phyloP scores from a whole-genome alignment of 1,139 yeast genomes.

The Geotrichum candidum region DNA sequence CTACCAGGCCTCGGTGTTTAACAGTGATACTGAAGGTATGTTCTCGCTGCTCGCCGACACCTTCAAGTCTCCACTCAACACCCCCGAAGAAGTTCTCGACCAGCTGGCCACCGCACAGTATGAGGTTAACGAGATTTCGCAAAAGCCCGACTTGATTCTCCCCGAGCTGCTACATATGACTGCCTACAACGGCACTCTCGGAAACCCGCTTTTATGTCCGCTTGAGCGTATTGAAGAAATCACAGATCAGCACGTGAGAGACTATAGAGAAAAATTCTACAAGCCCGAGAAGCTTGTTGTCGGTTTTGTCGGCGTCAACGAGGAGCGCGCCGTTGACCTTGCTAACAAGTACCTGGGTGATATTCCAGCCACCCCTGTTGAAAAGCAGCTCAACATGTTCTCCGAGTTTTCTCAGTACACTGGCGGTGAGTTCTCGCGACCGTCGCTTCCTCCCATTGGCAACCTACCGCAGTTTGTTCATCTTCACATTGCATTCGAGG shows the following conservation, averaged over 20 bases:
- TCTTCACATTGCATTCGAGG: slow-evolving; percentile 83
- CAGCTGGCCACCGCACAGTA: slow-evolving; percentile 71
- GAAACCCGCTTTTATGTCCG: slow-evolving; percentile 82
- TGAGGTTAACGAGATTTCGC: slow-evolving; percentile 75
- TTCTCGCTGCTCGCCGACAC: slow-evolving; percentile 75
- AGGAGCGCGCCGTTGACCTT: slow-evolving; percentile 59
- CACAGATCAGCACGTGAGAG: slow-evolving; percentile 47
- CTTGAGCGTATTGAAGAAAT: slow-evolving; percentile 56
- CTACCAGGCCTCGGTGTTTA: slow-evolving; percentile 92
- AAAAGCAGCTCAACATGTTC: slow-evolving; percentile 16
- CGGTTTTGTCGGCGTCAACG: slow-evolving; percentile 83
- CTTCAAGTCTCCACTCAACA: slow-evolving; percentile 59
- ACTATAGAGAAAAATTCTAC: slow-evolving; percentile 63
- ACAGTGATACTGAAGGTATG: slow-evolving; percentile 79
- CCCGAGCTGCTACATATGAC: slow-evolving; percentile 85
- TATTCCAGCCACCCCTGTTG: slow-evolving; percentile 40
- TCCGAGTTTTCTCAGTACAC: slow-evolving; percentile 54
- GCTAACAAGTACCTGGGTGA: slow-evolving; percentile 61
- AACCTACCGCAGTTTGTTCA: slow-evolving; percentile 79
- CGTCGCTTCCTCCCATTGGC: slow-evolving; percentile 64
- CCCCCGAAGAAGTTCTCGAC: slow-evolving; percentile 66
- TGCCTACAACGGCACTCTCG: slow-evolving; percentile 76
- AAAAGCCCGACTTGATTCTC: slow-evolving; percentile 76
- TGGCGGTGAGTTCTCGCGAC: slow-evolving; percentile 73
- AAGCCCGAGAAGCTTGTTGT: slow-evolving; percentile 80